Evolutionary conservation across 2,329 filamentous ascomycete genomes (phyloP).

Genomic region (Massarina eburnea): DNA sequence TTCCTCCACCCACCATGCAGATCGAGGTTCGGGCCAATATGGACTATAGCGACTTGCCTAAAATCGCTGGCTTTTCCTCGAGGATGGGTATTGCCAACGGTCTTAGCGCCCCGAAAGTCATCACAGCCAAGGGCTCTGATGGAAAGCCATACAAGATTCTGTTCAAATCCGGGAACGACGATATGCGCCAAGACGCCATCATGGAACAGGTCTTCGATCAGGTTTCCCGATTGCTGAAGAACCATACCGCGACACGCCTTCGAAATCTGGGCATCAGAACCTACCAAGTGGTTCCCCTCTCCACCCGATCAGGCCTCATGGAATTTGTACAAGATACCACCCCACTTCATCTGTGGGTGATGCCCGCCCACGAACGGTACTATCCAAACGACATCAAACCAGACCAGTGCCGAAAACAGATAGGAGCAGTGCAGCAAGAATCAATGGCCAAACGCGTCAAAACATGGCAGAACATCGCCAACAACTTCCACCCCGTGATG

Average conservation of each 20-base stretch:
- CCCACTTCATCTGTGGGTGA: conserved; percentile 86
- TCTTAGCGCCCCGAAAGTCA: conserved; percentile 89
- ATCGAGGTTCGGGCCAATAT: conserved; percentile 72
- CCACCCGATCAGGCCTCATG: conserved; percentile 82
- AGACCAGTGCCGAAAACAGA: conserved; percentile 75
- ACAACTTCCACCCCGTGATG: conserved; percentile 89
- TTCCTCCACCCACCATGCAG: conserved; percentile 88
- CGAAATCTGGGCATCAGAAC: conserved; percentile 88
- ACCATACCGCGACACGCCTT: conserved; percentile 83
- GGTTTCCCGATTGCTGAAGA: conserved; percentile 84
- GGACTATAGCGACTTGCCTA: conserved; percentile 76
- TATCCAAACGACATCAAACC: conserved; percentile 81
- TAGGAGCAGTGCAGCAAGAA: conserved; percentile 70
- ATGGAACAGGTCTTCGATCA: conserved; percentile 99
- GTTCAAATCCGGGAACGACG: conserved; percentile 93
- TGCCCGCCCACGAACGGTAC: conserved; percentile 86
- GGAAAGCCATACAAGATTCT: conserved; percentile 84
- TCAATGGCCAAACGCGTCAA: conserved; percentile 70
- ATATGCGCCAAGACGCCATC: conserved; percentile 93
- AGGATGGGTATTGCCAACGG: conserved; percentile 85
- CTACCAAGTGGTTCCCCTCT: conserved; percentile 94
- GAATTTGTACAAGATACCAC: conserved; percentile 96
- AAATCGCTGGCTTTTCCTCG: conserved; percentile 70
- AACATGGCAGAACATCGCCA: conserved; percentile 75
- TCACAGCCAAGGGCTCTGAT: conserved; percentile 77